Conservation (phyloP, 371 early-diverging fungal genomes). For the Haplosporangium sp. region DNA sequence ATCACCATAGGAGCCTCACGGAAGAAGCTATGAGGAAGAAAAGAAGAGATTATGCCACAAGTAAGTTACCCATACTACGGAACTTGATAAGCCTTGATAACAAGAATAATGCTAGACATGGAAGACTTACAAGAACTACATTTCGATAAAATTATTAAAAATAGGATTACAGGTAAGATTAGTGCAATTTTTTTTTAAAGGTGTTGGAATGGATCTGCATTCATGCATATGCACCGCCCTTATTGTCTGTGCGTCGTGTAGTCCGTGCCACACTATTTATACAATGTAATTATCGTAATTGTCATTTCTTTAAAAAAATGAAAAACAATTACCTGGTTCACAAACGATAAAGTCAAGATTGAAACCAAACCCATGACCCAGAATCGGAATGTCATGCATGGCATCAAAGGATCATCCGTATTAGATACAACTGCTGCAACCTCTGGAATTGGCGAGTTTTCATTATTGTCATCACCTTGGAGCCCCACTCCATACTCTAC, state of each 20-base stretch:
- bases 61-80: too few relatives aligned
- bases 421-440: slow-evolving; percentile 74
- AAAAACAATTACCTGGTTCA: slow-evolving; percentile 67
- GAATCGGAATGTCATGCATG: slow-evolving; percentile 81
- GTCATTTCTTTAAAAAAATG: not conserved
- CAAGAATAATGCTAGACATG: not conserved
- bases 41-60: not conserved
- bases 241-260: not conserved
- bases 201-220: too few relatives aligned
- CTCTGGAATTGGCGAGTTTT: slow-evolving; percentile 78
- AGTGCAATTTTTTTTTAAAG: not conserved
- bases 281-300: slow-evolving; percentile 8
- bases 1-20: slow-evolving; percentile 47
- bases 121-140: slow-evolving; percentile 37
- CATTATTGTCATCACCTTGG: slow-evolving; percentile 25
- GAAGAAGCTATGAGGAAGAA: slow-evolving; percentile 23
- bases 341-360: slow-evolving; percentile 69
- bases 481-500: not conserved
- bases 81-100: not conserved
- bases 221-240: not conserved
- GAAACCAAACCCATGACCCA: slow-evolving; percentile 80
- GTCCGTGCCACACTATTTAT: not conserved
- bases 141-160: too few relatives aligned
- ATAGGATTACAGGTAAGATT: not conserved
- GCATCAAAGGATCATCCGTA: slow-evolving; percentile 73